Percentiles rank a stretch among this genome's conserved stretches.
Conservation (phyloP, 345 rosid genomes). For the Brassica incana region DNA sequence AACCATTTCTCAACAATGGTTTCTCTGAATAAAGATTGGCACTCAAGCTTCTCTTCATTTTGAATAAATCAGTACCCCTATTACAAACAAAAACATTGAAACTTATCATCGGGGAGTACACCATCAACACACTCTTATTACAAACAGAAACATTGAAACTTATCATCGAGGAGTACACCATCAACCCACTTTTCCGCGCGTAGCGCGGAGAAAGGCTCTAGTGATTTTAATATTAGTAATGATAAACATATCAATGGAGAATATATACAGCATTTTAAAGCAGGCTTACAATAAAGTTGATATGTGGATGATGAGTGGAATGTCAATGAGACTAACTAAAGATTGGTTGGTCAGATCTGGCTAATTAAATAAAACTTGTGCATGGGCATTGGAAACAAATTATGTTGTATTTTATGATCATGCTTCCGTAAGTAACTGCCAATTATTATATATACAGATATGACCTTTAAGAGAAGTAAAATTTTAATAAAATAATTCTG, state of each 20-base stretch:
- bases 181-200: no score
- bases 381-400: not conserved
- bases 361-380: not conserved
- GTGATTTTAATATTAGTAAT: not conserved
- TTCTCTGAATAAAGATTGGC: no score
- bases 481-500: not conserved
- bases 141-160: no score
- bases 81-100: no score
- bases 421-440: not conserved
- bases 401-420: not conserved
- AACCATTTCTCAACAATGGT: no score
- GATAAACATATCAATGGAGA: not conserved
- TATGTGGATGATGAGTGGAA: not conserved
- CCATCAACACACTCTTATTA: no score
- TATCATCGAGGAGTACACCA: no score
- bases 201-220: no score
- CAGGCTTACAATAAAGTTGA: not conserved
- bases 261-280: not conserved
- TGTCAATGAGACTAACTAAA: constrained; percentile 8
- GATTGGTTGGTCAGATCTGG: not conserved
- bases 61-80: no score
- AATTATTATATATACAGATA: not conserved
- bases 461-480: not conserved
- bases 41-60: no score
- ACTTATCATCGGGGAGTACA: no score